phyloP scores from a whole-genome alignment of 2,329 filamentous ascomycete species.

The Penicillium verrucosum region DNA sequence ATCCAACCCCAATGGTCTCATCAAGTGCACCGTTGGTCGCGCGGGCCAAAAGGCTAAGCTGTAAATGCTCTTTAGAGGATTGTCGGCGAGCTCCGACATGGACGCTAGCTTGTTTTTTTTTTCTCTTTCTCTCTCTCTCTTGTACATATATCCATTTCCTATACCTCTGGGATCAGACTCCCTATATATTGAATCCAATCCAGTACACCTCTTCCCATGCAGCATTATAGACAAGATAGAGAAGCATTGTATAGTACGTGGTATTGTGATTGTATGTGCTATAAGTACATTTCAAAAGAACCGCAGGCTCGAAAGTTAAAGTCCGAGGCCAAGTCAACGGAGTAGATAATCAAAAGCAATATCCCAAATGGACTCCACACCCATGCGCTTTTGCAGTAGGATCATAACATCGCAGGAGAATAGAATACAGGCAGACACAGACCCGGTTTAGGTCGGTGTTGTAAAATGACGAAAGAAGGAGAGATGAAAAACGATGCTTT shows the following conservation, averaged over 20 bases:
- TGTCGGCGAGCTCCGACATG: conserved; percentile 6
- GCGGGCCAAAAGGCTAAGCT: conserved; percentile 33
- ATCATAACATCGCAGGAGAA: conserved; percentile 29
- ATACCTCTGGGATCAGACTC: conserved; percentile 19
- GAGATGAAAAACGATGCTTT: conserved; percentile 11
- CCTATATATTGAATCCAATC: not conserved
- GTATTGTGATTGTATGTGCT: conserved; percentile 20
- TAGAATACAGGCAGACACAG: conserved; percentile 25
- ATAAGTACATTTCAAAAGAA: conserved; percentile 21
- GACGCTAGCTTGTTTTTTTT: not conserved
- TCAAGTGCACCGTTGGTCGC: conserved; percentile 76
- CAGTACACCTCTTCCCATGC: not conserved
- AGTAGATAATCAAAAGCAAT: conserved; percentile 18
- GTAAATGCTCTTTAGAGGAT: conserved; percentile 17
- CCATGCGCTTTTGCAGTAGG: conserved; percentile 39
- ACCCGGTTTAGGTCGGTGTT: conserved; percentile 1
- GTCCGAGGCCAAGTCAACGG: conserved; percentile 6
- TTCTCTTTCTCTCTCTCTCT: not conserved
- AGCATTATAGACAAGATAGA: not conserved
- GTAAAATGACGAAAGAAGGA: conserved; percentile 10
- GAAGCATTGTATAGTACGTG: conserved; percentile 2
- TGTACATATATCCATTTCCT: conserved; percentile 25
- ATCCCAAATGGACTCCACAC: conserved; percentile 36
- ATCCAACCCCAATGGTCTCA: conserved; percentile 88
- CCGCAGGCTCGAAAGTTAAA: conserved; percentile 9